phyloP scores from a whole-genome alignment of 306 rosid genomes.

The Bauhinia variegata region DNA sequence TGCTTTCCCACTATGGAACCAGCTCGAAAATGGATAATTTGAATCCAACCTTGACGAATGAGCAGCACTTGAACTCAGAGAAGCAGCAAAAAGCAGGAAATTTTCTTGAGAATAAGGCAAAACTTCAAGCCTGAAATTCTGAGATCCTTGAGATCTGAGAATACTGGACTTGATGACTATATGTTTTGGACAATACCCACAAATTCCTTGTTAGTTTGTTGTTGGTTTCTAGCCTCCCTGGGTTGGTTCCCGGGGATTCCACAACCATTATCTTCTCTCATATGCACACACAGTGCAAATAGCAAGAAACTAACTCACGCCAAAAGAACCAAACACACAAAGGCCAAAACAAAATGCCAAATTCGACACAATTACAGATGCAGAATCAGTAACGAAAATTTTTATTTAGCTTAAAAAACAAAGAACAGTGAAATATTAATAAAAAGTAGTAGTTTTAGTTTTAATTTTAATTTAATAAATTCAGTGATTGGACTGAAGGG shows the following conservation, averaged over 20 bases:
- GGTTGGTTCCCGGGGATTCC: constrained; percentile 48
- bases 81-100: constrained; percentile 45
- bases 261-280: constrained; percentile 46
- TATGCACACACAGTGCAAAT: constrained; percentile 37
- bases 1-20: constrained; percentile 29
- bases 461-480: too few relatives aligned
- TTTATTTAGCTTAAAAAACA: not conserved
- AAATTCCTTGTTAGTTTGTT: constrained; percentile 51
- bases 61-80: constrained; percentile 34
- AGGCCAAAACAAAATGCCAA: constrained; percentile 66
- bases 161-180: constrained; percentile 41
- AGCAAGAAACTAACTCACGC: constrained; percentile 47
- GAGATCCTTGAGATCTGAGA: constrained; percentile 92
- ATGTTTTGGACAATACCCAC: constrained; percentile 50
- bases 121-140: constrained; percentile 43
- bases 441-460: not conserved
- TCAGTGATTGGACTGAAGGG: constrained; percentile 51
- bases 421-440: not conserved
- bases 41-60: constrained; percentile 51
- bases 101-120: constrained; percentile 50
- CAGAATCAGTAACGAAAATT: constrained; percentile 44
- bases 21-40: constrained; percentile 46
- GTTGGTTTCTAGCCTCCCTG: constrained; percentile 30
- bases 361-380: constrained; percentile 67
- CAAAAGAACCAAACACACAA: constrained; percentile 54